phyloP scores from a whole-genome alignment of 352 stramenopile genomes.

The Aphanomyces cochlioides region DNA sequence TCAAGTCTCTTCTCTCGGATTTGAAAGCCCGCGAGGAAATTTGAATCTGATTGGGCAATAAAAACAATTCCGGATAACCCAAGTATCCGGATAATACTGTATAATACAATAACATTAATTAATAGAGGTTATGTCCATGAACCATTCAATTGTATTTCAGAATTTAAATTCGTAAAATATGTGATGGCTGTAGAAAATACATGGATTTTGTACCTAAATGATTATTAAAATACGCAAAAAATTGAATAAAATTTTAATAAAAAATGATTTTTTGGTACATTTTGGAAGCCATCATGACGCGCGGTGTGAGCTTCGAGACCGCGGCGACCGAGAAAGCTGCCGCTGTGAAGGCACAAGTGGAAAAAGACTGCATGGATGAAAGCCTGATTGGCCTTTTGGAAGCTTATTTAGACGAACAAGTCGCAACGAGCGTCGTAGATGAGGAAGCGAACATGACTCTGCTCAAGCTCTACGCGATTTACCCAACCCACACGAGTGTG shows the following conservation, averaged over 20 bases:
- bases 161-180: background rate
- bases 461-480: constrained; percentile 80
- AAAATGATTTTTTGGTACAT: background rate
- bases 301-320: constrained; percentile 26
- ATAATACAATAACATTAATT: constrained; percentile 1
- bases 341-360: constrained; percentile 17
- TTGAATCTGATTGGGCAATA: constrained; percentile 13
- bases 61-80: background rate
- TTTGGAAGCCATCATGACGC: constrained; percentile 2
- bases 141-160: constrained; percentile 30
- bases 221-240: background rate
- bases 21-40: constrained; percentile 1
- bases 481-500: constrained; percentile 39
- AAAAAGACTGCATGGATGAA: constrained; percentile 35
- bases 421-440: constrained; percentile 54
- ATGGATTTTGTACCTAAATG: too few relatives aligned
- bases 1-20: background rate
- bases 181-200: background rate
- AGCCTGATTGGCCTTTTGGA: constrained; percentile 51
- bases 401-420: constrained; percentile 71
- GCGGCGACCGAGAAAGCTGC: constrained; percentile 12
- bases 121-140: constrained; percentile 11
- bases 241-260: background rate
- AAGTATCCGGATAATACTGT: background rate
- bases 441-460: constrained; percentile 75